These are phyloP conservation scores for Samsoniella hepiali DNA, from an alignment of 2,329 filamentous ascomycete species.

Conservation along the genomic window DNA sequence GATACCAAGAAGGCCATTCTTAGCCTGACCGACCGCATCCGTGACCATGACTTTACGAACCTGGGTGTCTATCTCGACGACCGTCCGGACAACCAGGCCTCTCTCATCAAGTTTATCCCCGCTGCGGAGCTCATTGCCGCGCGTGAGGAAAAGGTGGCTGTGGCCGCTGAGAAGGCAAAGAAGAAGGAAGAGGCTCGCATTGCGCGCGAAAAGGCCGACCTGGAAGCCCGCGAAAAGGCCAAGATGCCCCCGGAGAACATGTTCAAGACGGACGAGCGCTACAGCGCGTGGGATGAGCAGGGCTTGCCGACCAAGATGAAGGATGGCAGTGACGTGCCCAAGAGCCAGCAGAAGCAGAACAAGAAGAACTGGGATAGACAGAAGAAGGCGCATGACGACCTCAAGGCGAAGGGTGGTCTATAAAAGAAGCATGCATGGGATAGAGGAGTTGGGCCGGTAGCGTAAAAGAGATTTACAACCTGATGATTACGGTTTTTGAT, in stretches of 20 bases:
- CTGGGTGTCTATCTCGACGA: slow-evolving; percentile 88
- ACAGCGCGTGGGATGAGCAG: slow-evolving; percentile 76
- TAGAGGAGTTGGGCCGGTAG: slow-evolving; percentile 16
- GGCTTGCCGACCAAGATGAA: slow-evolving; percentile 76
- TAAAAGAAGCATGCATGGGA: slow-evolving; percentile 22
- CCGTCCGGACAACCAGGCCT: slow-evolving; percentile 61
- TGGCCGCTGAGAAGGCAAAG: slow-evolving; percentile 57
- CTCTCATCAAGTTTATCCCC: slow-evolving; percentile 67
- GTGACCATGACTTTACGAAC: slow-evolving; percentile 77
- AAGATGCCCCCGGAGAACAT: slow-evolving; percentile 53
- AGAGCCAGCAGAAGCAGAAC: slow-evolving; percentile 76
- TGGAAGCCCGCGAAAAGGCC: slow-evolving; percentile 56
- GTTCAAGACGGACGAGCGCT: slow-evolving; percentile 57
- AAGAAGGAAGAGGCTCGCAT: slow-evolving; percentile 55
- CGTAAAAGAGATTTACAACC: background rate
- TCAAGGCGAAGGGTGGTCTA: slow-evolving; percentile 33
- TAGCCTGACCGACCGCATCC: slow-evolving; percentile 72
- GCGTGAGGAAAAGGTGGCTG: slow-evolving; percentile 56
- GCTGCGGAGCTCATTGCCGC: slow-evolving; percentile 55
- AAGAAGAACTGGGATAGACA: slow-evolving; percentile 88
- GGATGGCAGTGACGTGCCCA: slow-evolving; percentile 75
- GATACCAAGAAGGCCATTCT: slow-evolving; percentile 69
- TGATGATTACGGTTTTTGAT: background rate
- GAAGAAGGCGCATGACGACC: slow-evolving; percentile 75
- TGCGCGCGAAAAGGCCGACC: slow-evolving; percentile 48